Conservation (phyloP, 2,329 filamentous ascomycete genomes). For the Cordyceps pruinosa region DNA sequence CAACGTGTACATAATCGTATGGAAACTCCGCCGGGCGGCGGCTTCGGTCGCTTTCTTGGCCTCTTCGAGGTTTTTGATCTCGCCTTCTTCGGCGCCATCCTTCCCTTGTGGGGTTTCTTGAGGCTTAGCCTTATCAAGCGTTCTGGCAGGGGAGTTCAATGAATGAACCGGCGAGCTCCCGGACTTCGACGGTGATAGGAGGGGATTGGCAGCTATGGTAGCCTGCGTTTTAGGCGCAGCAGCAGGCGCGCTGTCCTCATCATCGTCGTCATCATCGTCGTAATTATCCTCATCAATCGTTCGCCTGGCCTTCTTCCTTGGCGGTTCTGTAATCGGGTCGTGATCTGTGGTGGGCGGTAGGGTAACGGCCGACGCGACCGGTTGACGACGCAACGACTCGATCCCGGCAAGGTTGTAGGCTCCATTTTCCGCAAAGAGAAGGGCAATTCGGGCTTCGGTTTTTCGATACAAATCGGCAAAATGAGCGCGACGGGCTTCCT, state of each 20-base stretch:
- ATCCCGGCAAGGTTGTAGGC: conserved; percentile 46
- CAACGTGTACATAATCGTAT: conserved; percentile 89
- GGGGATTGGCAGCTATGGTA: conserved; percentile 43
- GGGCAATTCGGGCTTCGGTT: conserved; percentile 68
- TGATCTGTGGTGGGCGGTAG: conserved; percentile 53
- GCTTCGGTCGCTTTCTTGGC: conserved; percentile 87
- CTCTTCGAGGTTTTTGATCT: conserved; percentile 87
- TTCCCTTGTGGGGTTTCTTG: conserved; percentile 42
- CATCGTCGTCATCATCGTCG: conserved; percentile 74
- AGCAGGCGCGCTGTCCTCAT: conserved; percentile 49
- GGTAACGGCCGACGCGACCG: conserved; percentile 31
- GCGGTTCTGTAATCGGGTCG: conserved; percentile 50
- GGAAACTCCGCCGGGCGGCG: conserved; percentile 81
- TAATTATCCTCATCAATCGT: conserved; percentile 81
- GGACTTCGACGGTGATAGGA: conserved; percentile 64
- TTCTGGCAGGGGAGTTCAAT: conserved; percentile 54
- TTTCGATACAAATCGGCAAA: conserved; percentile 73
- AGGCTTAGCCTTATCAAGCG: conserved; percentile 46
- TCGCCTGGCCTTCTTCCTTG: conserved; percentile 67
- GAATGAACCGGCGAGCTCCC: conserved; percentile 60
- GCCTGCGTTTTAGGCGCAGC: conserved; percentile 43
- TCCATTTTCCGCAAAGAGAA: conserved; percentile 61
- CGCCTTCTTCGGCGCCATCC: conserved; percentile 73
- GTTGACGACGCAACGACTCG: conserved; percentile 44
- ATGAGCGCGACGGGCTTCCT: conserved; percentile 64